These are phyloP conservation scores for Logfia minima DNA, from an alignment of 129 eudicot genomes.

Conservation along the genomic window DNA sequence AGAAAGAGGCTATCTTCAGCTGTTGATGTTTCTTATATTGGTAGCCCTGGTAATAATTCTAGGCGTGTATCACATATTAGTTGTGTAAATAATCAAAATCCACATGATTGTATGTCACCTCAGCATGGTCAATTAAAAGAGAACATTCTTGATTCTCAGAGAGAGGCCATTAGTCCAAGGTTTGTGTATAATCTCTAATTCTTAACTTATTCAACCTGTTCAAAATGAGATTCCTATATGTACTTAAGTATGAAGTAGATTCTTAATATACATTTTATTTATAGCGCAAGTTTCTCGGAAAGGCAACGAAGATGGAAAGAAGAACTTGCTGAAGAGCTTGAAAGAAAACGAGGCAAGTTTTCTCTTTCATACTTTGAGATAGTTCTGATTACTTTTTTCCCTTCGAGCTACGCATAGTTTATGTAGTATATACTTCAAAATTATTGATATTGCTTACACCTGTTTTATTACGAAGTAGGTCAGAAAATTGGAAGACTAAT, in stretches of 20 bases:
- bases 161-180: constrained; percentile 69
- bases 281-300: constrained; percentile 64
- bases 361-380: constrained; percentile 14
- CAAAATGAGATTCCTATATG: background rate
- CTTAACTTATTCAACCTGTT: constrained; percentile 1
- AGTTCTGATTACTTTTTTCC: background rate
- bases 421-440: no score
- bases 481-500: no score
- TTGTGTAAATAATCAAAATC: constrained; percentile 45
- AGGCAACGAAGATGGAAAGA: constrained; percentile 90
- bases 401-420: background rate
- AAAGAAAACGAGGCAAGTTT: constrained; percentile 79
- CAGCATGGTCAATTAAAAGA: constrained; percentile 51
- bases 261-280: constrained; percentile 7
- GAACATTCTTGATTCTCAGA: constrained; percentile 40
- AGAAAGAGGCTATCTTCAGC: constrained; percentile 84
- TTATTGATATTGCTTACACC: no score
- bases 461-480: no score
- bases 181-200: constrained; percentile 32
- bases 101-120: constrained; percentile 49
- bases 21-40: constrained; percentile 45
- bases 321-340: constrained; percentile 90
- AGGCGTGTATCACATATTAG: constrained; percentile 46
- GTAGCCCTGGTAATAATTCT: constrained; percentile 56
- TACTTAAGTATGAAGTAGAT: background rate